Evolutionary conservation across 2,329 filamentous ascomycete species (phyloP), one percentile per base, ranked within the genome.

Genomic region (Cladorrhinum sp.): DNA sequence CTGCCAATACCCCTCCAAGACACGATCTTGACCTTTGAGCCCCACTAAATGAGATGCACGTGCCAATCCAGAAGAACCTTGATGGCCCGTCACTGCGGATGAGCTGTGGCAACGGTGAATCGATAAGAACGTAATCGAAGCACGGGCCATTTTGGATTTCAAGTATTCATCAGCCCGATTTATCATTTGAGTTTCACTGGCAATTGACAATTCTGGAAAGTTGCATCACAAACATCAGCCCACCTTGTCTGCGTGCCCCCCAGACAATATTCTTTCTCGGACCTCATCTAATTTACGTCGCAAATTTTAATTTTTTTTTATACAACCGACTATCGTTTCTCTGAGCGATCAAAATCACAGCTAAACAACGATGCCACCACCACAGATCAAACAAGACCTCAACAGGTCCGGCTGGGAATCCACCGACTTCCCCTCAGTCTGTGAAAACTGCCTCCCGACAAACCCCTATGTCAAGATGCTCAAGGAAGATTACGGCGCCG

Each of bases 381-480:
- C 92, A 12, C 92, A 96, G 75, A 97, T 97, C 74, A 97, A 98
- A 76, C 90, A 96, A 74, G 93, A 97, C 73, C 83, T 97, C 51
- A 97, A 98, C 78, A 86, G 95, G 57, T 95, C 92, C 18, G 95
- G 95, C 62, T 97, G 93, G 92, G 95, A 99, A 77, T 90, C 92
- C 29, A 95, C 91, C 53, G 91, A 95, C 75, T 92, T 95, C 70
- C 91, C 91, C 8, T 93, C 90, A 2, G 89, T 95, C 32, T 95
- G 86, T 79, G 95, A 99, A 77, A 92, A 88, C 72, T 99, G 95
- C 74, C 84, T 99, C 1, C 93, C 93, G 16, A 93, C 96, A 64
- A 98, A 98, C 70, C 93, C 93, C 1, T 99, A 96, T 71, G 95
- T 99, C 49, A 95, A 98, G 77, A 98, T 99, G 93, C 82, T 99